These are phyloP conservation scores for Triticum urartu DNA, from an alignment of 176 grass and related monocot species.

Conservation along the genomic window DNA sequence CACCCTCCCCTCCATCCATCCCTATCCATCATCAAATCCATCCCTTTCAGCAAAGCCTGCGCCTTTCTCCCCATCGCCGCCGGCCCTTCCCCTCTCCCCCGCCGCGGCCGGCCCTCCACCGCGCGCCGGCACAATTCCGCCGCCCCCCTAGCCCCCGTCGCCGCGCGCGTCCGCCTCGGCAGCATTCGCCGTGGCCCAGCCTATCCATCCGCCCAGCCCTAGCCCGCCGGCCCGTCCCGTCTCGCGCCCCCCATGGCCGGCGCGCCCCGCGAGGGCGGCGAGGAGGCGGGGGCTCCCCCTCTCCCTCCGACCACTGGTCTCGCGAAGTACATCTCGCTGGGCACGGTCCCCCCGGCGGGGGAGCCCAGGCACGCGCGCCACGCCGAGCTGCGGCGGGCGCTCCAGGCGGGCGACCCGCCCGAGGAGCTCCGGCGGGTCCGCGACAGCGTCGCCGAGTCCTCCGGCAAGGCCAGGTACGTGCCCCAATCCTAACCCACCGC, in stretches of 20 bases:
- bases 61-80: not conserved
- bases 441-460: conserved; percentile 43
- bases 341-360: conserved; percentile 30
- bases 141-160: not conserved
- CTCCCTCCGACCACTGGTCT: not conserved
- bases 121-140: not conserved
- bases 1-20: not conserved
- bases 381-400: conserved; percentile 54
- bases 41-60: not conserved
- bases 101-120: not conserved
- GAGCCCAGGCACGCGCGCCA: conserved; percentile 61
- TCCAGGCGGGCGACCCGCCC: conserved; percentile 52
- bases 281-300: conserved; percentile 23
- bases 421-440: conserved; percentile 73
- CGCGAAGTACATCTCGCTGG: conserved; percentile 59
- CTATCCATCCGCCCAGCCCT: not conserved
- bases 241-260: conserved; percentile 37
- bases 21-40: not conserved
- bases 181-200: not conserved
- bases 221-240: not conserved
- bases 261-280: conserved; percentile 28
- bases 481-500: not conserved
- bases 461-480: conserved; percentile 50
- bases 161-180: not conserved
- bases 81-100: not conserved